Evolutionary conservation across 768 basidiomycete species (phyloP), one percentile per base, ranked within the genome.

Genomic region (Boletus reticulatus): DNA sequence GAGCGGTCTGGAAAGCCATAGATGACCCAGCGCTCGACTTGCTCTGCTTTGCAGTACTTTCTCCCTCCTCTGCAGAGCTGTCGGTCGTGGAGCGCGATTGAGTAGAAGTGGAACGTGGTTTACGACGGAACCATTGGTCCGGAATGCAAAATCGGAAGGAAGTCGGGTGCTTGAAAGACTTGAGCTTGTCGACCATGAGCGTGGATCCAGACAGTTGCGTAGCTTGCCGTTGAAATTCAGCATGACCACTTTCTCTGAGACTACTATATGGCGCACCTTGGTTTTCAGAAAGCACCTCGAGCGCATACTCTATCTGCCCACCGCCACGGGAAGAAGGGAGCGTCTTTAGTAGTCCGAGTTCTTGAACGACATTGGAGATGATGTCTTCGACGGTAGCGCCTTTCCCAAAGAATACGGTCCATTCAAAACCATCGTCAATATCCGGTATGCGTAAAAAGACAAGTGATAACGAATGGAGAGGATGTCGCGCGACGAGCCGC

Each of bases 101-200:
- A 14, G 72, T 70, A 2, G 83, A 82, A 3, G 77, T 63, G 38
- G 71, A 74, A 0, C 82, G 81, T 8, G 84, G 79, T 57, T 80
- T 87, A 19, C 88, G 81, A 53, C 84, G 83, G 69, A 84, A 92
- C 91, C 87, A 92, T 64, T 87, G 85, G 50, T 88, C 88, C 2
- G 88, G 88, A 9, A 93, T 82, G 57, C 85, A 88, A 52, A 92
- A 80, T 27, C 79, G 77, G 64, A 88, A 82, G 9, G 60, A 65
- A 10, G 53, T 55, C 6, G 60, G 48, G 39, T 37, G 20, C 8
- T 50, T 55, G 17, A 31, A 60, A 17, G 63, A 60, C 37, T 3
- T 57, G 13, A 67, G 43, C 16, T 44, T 16, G 22, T 69, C 61
- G 22, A 53, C 27, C 52, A 69, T 51, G 47, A 48, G 41, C 31